phyloP scores from a whole-genome alignment of 176 grass and related monocot genomes.

The Musa troglodytarum region DNA sequence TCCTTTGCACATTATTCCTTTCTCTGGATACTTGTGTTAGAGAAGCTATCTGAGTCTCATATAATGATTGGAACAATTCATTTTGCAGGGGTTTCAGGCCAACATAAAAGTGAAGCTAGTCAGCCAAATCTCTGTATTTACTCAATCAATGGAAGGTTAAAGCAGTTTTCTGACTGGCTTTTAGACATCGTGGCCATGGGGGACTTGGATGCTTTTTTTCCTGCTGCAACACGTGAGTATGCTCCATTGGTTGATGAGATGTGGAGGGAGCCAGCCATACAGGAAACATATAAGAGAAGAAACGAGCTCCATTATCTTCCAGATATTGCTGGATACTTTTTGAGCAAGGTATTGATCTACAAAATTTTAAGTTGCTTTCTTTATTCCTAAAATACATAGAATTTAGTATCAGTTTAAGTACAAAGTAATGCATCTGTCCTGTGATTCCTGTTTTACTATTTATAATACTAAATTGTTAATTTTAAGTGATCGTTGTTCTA shows the following conservation, averaged over 20 bases:
- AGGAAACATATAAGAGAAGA: slow-evolving; percentile 93
- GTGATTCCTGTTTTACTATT: background rate
- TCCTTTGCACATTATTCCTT: background rate
- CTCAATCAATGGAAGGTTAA: slow-evolving; percentile 78
- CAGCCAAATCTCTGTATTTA: slow-evolving; percentile 46
- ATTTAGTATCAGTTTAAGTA: background rate
- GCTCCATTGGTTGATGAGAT: slow-evolving; percentile 82
- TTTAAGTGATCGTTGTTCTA: background rate
- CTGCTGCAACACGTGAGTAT: slow-evolving; percentile 86
- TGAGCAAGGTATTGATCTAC: slow-evolving; percentile 58
- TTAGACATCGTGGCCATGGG: slow-evolving; percentile 95
- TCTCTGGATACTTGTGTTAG: background rate
- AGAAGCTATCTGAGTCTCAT: background rate
- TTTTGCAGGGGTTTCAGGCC: slow-evolving; percentile 15
- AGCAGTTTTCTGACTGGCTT: slow-evolving; percentile 92
- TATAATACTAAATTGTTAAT: background rate
- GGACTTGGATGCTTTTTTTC: slow-evolving; percentile 87
- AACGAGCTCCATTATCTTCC: slow-evolving; percentile 85
- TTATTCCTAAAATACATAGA: background rate
- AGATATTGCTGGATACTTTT: slow-evolving; percentile 77
- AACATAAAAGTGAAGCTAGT: slow-evolving; percentile 38
- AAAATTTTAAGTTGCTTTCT: background rate
- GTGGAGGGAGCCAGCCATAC: slow-evolving; percentile 86
- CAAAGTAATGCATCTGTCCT: background rate
- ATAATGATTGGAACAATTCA: background rate